Base-by-base conservation (phyloP, 129 eudicot genomes). In the Tanacetum coccineum region DNA sequence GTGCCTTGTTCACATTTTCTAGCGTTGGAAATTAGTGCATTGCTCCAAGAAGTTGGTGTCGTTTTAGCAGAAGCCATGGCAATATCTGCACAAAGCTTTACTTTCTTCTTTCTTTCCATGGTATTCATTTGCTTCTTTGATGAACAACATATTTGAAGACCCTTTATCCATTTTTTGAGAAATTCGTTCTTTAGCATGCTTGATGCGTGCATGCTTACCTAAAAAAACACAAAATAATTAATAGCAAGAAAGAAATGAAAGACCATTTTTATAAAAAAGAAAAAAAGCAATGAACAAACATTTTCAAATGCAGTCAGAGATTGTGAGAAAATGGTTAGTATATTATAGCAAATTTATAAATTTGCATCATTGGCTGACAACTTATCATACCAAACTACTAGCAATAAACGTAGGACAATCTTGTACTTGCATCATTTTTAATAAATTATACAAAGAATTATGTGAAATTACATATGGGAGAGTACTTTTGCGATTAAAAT, bases 11-110 rank as follows among this genome's bases (percentile, higher is more conserved):
- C 53, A 19, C 25, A 25, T 76, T 76, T 55, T 76, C 72, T 57
- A 10, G 87, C 83, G 1, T 78, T 51, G 57, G 77, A 67, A 59
- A 87, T 78, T 36, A 90, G 54, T 78, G 95, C 83, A 42, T 56
- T 80, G 47, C 97, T 84, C 97, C 97, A 90, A 25, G 42, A 67
- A 14, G 78, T 78, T 42, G 80, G 1, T 10, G 69, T 40, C 14
- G 13, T 74, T 67, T 81, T 81, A 26, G 89, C 67, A 44, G 91
- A 87, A 65, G 89, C 97, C 76, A 90, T 84, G 42, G 97, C 97
- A 6, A 87, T 75, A 28, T 90, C 97, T 19, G 97, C 87, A 2
- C 87, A 77, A 28, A 84, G 69, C 72, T 87, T 84, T 44, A 90
- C 84, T 56, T 83, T 87, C 61, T 75, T 87, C 47, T 81, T 82